Evolutionary conservation across 2,329 filamentous ascomycete genomes (phyloP).

Genomic region (Tolypocladium paradoxum): DNA sequence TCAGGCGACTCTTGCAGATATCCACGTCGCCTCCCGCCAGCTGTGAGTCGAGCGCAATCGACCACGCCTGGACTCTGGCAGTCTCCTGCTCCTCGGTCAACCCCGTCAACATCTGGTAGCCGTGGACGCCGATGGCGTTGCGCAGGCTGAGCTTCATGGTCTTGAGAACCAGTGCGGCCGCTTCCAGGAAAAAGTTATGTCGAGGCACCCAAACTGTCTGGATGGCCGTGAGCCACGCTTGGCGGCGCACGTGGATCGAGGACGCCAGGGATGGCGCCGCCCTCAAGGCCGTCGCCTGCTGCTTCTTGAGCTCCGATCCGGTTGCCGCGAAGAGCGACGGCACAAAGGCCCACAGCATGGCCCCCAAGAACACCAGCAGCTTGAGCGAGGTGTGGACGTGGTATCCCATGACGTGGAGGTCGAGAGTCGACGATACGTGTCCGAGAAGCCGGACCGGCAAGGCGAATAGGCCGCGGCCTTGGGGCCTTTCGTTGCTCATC

Average conservation of each 20-base stretch:
- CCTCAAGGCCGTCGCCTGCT: slow-evolving; percentile 31
- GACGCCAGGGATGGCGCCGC: slow-evolving; percentile 65
- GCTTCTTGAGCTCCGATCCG: slow-evolving; percentile 40
- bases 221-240: slow-evolving; percentile 87
- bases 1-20: slow-evolving; percentile 76
- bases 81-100: slow-evolving; percentile 76
- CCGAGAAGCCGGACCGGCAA: slow-evolving; percentile 50
- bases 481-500: slow-evolving; percentile 49
- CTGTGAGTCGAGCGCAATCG: slow-evolving; percentile 86
- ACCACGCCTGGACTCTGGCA: slow-evolving; percentile 83
- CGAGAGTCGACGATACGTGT: slow-evolving; percentile 33
- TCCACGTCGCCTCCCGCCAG: slow-evolving; percentile 82
- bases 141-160: slow-evolving; percentile 71
- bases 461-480: slow-evolving; percentile 56
- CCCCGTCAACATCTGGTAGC: slow-evolving; percentile 71
- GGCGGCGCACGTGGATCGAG: slow-evolving; percentile 72
- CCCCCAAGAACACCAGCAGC: slow-evolving; percentile 39
- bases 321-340: slow-evolving; percentile 37
- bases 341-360: slow-evolving; percentile 43
- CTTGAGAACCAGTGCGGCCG: slow-evolving; percentile 69
- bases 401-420: slow-evolving; percentile 44
- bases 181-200: slow-evolving; percentile 78
- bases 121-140: slow-evolving; percentile 63
- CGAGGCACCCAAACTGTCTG: slow-evolving; percentile 87
- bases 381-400: slow-evolving; percentile 43